Conservation (phyloP, 108 stramenopile species). For the Chaetoceros muelleri region DNA sequence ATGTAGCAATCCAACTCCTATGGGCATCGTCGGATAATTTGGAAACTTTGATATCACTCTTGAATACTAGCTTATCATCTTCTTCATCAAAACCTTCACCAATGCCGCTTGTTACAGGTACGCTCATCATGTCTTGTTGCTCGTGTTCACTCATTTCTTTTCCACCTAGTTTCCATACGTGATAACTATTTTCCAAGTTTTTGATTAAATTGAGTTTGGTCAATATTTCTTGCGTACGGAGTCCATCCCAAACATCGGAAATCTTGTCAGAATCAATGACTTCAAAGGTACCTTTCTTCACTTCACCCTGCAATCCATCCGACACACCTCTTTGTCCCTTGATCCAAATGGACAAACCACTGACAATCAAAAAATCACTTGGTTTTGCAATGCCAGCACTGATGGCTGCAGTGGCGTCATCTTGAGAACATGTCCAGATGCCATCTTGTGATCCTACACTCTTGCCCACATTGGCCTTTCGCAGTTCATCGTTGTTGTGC, state of each 20-base stretch:
- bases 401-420: constrained; percentile 47
- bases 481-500: constrained; percentile 39
- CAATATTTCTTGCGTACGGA: constrained; percentile 44
- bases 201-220: constrained; percentile 30
- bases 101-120: constrained; percentile 29
- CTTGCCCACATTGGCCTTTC: constrained; percentile 38
- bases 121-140: too few relatives aligned
- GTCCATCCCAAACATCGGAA: constrained; percentile 27
- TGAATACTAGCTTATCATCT: constrained; percentile 61
- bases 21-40: constrained; percentile 62
- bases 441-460: constrained; percentile 26
- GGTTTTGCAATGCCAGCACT: constrained; percentile 35
- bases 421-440: constrained; percentile 56
- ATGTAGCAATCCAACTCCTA: constrained; percentile 66
- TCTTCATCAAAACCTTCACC: constrained; percentile 70
- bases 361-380: constrained; percentile 59
- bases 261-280: constrained; percentile 28
- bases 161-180: constrained; percentile 40
- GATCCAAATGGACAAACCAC: constrained; percentile 56
- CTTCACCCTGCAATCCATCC: constrained; percentile 50
- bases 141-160: not conserved
- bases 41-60: constrained; percentile 57
- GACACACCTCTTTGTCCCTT: constrained; percentile 29
- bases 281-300: constrained; percentile 52
- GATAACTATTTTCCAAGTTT: constrained; percentile 25